Conservation (phyloP, 176 grass and related monocot genomes). For the Coix lacrymajobi region DNA sequence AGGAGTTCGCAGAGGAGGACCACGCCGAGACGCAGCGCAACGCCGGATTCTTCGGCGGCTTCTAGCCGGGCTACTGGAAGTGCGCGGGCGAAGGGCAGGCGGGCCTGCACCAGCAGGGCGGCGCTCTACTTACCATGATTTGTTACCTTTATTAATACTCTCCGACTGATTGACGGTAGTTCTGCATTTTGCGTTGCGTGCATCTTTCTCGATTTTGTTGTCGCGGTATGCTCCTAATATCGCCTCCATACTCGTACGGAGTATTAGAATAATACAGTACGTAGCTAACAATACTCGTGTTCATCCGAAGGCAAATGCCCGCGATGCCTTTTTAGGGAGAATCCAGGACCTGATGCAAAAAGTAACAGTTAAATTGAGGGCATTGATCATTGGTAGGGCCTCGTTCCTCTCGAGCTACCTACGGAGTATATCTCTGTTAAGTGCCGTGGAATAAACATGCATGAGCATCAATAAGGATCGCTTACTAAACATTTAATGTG, state of each 20-base stretch:
- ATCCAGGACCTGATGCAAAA: constrained; percentile 12
- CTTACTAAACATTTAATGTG: too few relatives aligned
- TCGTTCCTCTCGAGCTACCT: background rate
- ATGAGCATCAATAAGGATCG: background rate
- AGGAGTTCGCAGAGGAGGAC: background rate
- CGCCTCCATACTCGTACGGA: too few relatives aligned
- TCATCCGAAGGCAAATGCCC: background rate
- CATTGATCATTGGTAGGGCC: background rate
- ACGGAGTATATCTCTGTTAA: background rate
- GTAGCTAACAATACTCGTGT: background rate
- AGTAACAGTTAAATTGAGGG: background rate
- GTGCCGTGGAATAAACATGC: background rate
- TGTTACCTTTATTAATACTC: background rate
- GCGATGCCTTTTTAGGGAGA: background rate
- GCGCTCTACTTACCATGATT: background rate
- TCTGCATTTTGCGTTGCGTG: background rate
- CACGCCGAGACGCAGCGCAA: background rate
- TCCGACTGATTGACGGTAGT: background rate
- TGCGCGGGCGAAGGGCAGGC: background rate
- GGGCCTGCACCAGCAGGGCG: too few relatives aligned
- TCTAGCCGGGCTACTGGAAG: background rate
- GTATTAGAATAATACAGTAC: too few relatives aligned
- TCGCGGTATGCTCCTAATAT: background rate
- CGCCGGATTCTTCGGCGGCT: background rate
- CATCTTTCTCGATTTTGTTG: background rate